These are phyloP conservation scores for Botrytis deweyae DNA, from an alignment of 2,329 filamentous ascomycete species.

Conservation along the genomic window DNA sequence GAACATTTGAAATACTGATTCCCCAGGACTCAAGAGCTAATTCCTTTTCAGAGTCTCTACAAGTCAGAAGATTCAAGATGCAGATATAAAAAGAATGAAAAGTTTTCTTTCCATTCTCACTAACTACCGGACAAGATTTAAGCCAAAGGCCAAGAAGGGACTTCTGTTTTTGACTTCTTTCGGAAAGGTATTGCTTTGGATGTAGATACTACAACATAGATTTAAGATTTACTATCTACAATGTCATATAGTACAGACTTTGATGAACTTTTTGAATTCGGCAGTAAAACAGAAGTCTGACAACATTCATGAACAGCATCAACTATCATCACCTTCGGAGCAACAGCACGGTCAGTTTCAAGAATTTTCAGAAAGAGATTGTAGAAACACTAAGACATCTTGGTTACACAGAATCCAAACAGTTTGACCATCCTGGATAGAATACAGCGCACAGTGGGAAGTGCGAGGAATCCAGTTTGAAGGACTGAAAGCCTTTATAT, in stretches of 20 bases:
- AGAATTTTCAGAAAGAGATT: not conserved
- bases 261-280: not conserved
- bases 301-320: accelerated
- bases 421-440: not conserved
- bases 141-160: not conserved
- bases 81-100: not conserved
- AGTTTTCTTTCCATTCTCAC: not conserved
- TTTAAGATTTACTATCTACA: too few relatives aligned
- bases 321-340: accelerated
- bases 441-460: accelerated
- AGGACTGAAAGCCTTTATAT: not conserved
- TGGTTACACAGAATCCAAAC: not conserved
- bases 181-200: too few relatives aligned
- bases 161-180: too few relatives aligned
- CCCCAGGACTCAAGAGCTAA: too few relatives aligned
- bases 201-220: too few relatives aligned
- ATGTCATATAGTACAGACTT: accelerated
- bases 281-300: not conserved
- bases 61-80: not conserved
- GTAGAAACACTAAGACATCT: not conserved
- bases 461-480: not conserved
- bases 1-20: not conserved
- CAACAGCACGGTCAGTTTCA: accelerated
- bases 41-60: too few relatives aligned
- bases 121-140: accelerated